Evolutionary conservation across 2,329 filamentous ascomycete genomes (phyloP), one percentile per base, ranked within the genome.

Genomic region (Botrytis galanthina): DNA sequence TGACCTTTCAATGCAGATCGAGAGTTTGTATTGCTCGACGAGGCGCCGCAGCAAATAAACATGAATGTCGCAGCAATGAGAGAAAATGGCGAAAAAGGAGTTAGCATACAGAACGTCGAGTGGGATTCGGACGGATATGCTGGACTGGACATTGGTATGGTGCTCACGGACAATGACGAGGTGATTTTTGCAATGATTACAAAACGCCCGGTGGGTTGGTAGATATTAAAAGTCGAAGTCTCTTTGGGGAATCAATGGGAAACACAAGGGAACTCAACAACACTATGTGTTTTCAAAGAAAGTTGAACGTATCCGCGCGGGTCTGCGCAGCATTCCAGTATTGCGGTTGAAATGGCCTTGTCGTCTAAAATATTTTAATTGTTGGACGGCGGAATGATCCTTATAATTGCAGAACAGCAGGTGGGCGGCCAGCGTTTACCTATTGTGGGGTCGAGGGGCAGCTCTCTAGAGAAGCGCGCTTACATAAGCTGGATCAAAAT

Each of bases 41-140:
- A 59, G 14, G n/a, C 16, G 35, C n/a, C 12, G 37, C 59, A 18
- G 37, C 66, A 57, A 3, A 59, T 18, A 12, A 22, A 14, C 32
- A 57, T 29, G 29, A 72, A 46, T 12, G 61, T 48, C 20, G 48
- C n/a, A 2, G 35, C 16, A 18, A 67, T 26, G 10, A 67, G 35
- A 10, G 26, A 54, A n/a, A 35, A n/a, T 26, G 46, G 70, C 9
- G 61, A 59, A 48, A 59, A 67, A 8, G 61, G 61, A 10, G 57
- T 9, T 32, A 46, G 44, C 5, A 72, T 54, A n/a, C 39, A 67
- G 46, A 66, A 57, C 18, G 35, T 32, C 20, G 46, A 35, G 16
- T 66, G 46, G 7, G 29, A 35, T 39, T 51, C n/a, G 8, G 70
- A 71, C 7, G 69, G 69, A 42, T 71, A 64, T 42, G 61, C 46